A percentile compares a stretch with the other conserved stretches of the same genome.
These are phyloP conservation scores for Scorias spongiosa DNA, from an alignment of 2,329 filamentous ascomycete genomes.

Conservation along the genomic window DNA sequence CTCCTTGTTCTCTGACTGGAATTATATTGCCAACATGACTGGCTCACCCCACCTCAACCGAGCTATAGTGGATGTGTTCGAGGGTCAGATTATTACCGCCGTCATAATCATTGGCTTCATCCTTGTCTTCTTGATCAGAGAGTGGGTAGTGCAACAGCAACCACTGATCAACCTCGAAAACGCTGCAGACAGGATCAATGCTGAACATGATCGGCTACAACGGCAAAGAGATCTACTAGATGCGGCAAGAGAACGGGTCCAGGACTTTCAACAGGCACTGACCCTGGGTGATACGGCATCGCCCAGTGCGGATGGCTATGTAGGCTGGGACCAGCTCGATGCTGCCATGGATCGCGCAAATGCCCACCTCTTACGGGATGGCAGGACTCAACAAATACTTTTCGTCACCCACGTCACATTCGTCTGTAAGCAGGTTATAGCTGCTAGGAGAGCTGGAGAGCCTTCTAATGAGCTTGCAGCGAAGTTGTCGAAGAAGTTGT, in stretches of 20 bases:
- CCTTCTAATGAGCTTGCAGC: background rate
- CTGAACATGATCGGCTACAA: slow-evolving; percentile 10
- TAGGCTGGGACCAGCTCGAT: slow-evolving; percentile 13
- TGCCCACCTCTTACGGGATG: slow-evolving; percentile 3
- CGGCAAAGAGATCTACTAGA: slow-evolving; percentile 16
- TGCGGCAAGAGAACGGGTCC: slow-evolving; percentile 11
- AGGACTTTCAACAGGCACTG: slow-evolving; percentile 4
- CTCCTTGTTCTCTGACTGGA: slow-evolving; percentile 17
- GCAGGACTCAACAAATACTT: background rate
- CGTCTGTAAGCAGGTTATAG: background rate
- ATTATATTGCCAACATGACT: slow-evolving; percentile 47
- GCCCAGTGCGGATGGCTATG: slow-evolving; percentile 9
- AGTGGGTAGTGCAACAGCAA: slow-evolving; percentile 97
- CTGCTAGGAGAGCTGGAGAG: background rate
- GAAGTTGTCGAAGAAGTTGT: background rate
- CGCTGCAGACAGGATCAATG: slow-evolving; percentile 15
- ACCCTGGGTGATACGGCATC: slow-evolving; percentile 5
- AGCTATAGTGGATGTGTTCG: slow-evolving; percentile 65
- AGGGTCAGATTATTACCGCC: slow-evolving; percentile 87
- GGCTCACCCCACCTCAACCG: slow-evolving; percentile 59
- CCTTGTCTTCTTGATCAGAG: slow-evolving; percentile 85
- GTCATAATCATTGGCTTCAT: slow-evolving; percentile 89
- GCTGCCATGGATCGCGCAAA: slow-evolving; percentile 13
- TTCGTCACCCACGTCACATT: background rate
- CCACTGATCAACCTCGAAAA: slow-evolving; percentile 55